These are phyloP conservation scores for Lachnellula subtilissima DNA, from an alignment of 2,329 filamentous ascomycete genomes.

Conservation along the genomic window DNA sequence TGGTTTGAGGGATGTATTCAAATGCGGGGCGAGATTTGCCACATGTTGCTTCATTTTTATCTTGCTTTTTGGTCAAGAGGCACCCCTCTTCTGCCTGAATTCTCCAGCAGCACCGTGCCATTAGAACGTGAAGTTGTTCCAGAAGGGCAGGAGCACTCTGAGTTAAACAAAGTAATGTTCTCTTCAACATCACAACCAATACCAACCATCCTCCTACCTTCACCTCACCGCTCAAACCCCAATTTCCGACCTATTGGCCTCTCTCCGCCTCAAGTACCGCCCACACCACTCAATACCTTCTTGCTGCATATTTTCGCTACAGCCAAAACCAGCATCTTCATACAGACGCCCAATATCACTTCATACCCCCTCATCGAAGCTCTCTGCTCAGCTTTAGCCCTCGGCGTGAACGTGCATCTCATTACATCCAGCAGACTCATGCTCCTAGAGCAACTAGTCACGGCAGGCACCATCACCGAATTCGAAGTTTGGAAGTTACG, in stretches of 20 bases:
- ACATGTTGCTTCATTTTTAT: conserved; percentile 63
- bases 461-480: conserved; percentile 68
- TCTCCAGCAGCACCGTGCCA: background rate
- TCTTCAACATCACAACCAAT: conserved; percentile 24
- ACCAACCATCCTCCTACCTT: conserved; percentile 65
- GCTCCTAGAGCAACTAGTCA: conserved; percentile 75
- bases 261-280: conserved; percentile 10
- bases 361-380: conserved; percentile 58
- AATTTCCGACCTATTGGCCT: conserved; percentile 8
- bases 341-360: conserved; percentile 77
- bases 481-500: conserved; percentile 58
- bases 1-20: conserved; percentile 79
- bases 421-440: conserved; percentile 67
- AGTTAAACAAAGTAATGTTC: background rate
- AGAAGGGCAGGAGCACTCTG: background rate
- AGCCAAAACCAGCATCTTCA: conserved; percentile 64
- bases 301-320: conserved; percentile 56
- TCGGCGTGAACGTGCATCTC: conserved; percentile 64
- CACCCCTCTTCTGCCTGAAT: conserved; percentile 10
- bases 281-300: conserved; percentile 54
- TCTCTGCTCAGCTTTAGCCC: conserved; percentile 54
- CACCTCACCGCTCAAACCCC: conserved; percentile 48
- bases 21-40: conserved; percentile 57
- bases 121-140: background rate
- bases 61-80: conserved; percentile 57